A percentile compares a stretch with the other conserved stretches of the same genome.
Conservation (phyloP, 148 eudicot species). For the Rhododendron simsii region DNA sequence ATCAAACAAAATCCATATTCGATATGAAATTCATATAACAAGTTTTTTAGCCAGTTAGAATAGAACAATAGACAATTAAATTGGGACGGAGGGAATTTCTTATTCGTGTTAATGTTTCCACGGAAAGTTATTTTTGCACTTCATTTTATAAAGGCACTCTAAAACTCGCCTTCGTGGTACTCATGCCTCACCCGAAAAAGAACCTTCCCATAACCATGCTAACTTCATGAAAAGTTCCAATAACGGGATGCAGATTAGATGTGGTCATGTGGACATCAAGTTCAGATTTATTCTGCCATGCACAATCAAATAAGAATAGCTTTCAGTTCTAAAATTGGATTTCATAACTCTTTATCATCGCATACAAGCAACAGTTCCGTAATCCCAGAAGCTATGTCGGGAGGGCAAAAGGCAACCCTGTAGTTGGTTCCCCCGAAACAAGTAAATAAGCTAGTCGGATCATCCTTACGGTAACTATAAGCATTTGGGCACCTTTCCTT, state of each 20-base stretch:
- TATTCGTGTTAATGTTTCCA: too few relatives aligned
- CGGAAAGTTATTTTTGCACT: too few relatives aligned
- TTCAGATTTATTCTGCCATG: not conserved
- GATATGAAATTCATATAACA: too few relatives aligned
- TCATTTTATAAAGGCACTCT: too few relatives aligned
- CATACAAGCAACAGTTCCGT: not conserved
- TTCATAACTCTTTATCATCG: not conserved
- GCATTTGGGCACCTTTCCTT: constrained; percentile 35
- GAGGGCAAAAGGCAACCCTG: constrained; percentile 40
- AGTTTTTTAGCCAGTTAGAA: too few relatives aligned
- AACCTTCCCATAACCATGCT: too few relatives aligned
- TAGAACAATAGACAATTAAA: too few relatives aligned
- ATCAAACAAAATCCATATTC: too few relatives aligned
- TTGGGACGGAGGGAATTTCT: too few relatives aligned
- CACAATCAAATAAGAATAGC: not conserved
- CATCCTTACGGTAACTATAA: constrained; percentile 41
- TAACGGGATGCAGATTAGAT: not conserved
- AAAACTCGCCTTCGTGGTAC: too few relatives aligned
- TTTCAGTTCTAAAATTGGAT: not conserved
- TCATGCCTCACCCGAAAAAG: too few relatives aligned
- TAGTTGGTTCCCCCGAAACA: constrained; percentile 44
- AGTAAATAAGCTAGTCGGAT: constrained; percentile 31
- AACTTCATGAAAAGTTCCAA: too few relatives aligned
- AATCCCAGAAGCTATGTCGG: not conserved
- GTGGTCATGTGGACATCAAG: not conserved